Evolutionary conservation across 2,329 filamentous ascomycete genomes (phyloP), one percentile per base, ranked within the genome.

Genomic region (Rhynchosporium agropyri): DNA sequence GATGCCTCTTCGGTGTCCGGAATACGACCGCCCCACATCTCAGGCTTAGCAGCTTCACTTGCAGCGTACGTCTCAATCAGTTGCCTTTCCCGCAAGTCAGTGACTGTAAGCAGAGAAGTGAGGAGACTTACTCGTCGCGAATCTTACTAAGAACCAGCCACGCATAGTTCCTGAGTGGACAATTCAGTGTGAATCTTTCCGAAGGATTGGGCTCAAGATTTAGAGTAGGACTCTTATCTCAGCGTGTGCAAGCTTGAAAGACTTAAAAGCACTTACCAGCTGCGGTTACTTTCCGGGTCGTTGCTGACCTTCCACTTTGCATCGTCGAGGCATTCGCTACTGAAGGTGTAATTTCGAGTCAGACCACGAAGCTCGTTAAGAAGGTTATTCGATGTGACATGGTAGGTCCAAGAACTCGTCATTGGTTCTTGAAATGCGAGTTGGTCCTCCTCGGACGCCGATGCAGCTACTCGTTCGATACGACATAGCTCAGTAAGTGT

Each of bases 131-230:
- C 86, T 88, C 85, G 61, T 85, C 83, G 28, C 81, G 79, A 57
- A 91, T 86, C 74, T 90, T 90, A 48, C 77, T 77, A 9, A 92
- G 77, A 38, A 89, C 85, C 51, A 92, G 77, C 89, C 89, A 92
- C 48, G 87, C 89, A 69, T 89, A 79, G 72, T 92, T 92, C 89
- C 33, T 36, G 9, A 36, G 20, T 10, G 9, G 9, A 36, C 9
- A 10, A 6, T 36, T 36, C 1, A 36, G 33, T 36, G 9, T 36
- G 33, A 36, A 10, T 36, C 9, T 36, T 36, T 5, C 33, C 33
- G 9, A 6, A 5, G 33, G 20, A 20, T 20, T 20, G 20, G 20
- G 20, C 20, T 20, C 20, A 20, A 20, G 20, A 20, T 20, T 20
- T 20, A 20, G 20, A 20, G 20, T 20, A 1, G 20, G 1, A 20